phyloP scores from a whole-genome alignment of 306 rosid genomes.

The Cicer bijugum region DNA sequence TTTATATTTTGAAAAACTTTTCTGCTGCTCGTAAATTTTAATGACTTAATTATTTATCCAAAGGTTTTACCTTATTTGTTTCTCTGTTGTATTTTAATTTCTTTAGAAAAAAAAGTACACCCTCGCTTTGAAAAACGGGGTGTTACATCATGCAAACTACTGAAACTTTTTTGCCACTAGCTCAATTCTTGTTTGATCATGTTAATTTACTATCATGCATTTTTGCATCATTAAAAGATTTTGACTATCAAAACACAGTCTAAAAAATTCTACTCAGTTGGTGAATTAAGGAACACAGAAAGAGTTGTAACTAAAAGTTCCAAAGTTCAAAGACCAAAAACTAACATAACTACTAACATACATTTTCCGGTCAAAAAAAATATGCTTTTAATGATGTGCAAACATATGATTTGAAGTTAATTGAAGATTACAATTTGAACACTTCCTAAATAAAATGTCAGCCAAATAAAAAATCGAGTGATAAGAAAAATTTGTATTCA shows the following conservation, averaged over 20 bases:
- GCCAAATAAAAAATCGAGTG: not conserved
- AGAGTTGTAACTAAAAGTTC: too few species aligned
- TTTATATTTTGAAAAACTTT: too few species aligned
- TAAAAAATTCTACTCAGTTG: not conserved
- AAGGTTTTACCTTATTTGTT: too few species aligned
- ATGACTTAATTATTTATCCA: too few species aligned
- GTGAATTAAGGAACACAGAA: too few species aligned
- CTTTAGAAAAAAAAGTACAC: too few species aligned
- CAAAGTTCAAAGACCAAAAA: too few species aligned
- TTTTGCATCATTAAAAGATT: not conserved
- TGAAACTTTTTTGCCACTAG: not conserved
- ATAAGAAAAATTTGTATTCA: not conserved
- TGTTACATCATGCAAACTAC: not conserved
- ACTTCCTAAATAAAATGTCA: not conserved
- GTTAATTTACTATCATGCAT: not conserved
- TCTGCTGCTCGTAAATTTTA: too few species aligned
- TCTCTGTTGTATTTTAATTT: too few species aligned
- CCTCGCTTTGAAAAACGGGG: too few species aligned
- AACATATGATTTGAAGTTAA: not conserved
- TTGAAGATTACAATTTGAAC: not conserved
- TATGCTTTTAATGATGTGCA: not conserved
- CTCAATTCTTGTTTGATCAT: not conserved
- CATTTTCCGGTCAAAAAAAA: too few species aligned
- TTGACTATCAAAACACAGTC: not conserved
- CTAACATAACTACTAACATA: too few species aligned